Conservation (phyloP, 768 basidiomycete genomes). For the Tricholoma bakamatsutake region DNA sequence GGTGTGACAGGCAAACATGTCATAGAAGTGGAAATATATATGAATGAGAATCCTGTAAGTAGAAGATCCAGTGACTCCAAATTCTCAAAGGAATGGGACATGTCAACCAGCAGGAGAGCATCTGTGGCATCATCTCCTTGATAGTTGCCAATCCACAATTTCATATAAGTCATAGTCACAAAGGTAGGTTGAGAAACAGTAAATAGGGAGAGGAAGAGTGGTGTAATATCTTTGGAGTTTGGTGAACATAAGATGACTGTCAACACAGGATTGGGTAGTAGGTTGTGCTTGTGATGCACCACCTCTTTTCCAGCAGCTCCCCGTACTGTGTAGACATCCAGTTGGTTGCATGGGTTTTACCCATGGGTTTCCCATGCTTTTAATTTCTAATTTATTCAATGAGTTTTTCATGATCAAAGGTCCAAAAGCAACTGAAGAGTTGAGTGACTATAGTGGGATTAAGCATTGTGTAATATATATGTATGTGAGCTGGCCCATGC, state of each 20-base stretch:
- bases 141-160: not conserved
- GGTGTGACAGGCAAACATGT: not conserved
- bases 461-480: no score
- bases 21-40: not conserved
- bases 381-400: no score
- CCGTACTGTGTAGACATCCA: no score
- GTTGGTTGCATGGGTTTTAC: no score
- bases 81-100: not conserved
- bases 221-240: not conserved
- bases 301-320: no score
- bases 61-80: not conserved
- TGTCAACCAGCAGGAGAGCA: not conserved
- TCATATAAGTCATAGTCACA: not conserved
- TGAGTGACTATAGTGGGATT: no score
- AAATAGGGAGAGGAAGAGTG: not conserved
- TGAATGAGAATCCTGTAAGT: not conserved
- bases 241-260: not conserved
- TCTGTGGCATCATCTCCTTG: not conserved
- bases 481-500: no score
- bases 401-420: no score
- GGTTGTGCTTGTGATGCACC: no score
- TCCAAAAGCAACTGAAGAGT: no score
- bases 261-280: not conserved
- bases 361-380: no score
- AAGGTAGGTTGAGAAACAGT: not conserved